These are phyloP conservation scores for Colletotrichum sp. DNA, from an alignment of 2,329 filamentous ascomycete genomes.

Conservation along the genomic window DNA sequence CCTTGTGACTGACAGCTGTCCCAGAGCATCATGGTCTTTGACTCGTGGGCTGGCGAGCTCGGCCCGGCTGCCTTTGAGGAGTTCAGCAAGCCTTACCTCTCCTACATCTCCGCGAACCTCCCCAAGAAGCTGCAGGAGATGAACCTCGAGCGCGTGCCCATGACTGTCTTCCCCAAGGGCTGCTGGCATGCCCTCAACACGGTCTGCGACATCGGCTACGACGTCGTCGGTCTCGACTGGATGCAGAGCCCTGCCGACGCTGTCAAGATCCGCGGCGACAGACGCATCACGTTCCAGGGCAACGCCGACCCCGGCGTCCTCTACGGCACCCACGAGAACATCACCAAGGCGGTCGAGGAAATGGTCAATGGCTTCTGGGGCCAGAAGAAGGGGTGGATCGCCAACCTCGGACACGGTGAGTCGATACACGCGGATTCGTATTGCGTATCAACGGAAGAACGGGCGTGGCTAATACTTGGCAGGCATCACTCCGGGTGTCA, in stretches of 20 bases:
- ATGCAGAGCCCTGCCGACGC: constrained; percentile 87
- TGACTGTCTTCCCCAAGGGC: constrained; percentile 98
- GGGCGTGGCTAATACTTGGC: neutral
- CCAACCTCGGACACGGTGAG: constrained; percentile 92
- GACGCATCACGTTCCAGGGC: constrained; percentile 83
- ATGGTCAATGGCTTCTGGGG: constrained; percentile 89
- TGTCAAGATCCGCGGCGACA: constrained; percentile 76
- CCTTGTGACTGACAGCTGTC: constrained; percentile 32
- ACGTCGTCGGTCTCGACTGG: constrained; percentile 96
- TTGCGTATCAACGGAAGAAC: neutral
- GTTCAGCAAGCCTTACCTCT: constrained; percentile 86
- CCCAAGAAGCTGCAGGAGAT: constrained; percentile 76
- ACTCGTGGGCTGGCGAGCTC: constrained; percentile 96
- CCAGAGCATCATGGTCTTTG: constrained; percentile 85
- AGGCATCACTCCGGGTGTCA: constrained; percentile 94
- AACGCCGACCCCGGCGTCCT: constrained; percentile 95
- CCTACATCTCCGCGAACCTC: constrained; percentile 81
- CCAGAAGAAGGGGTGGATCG: constrained; percentile 93
- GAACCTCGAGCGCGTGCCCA: constrained; percentile 81
- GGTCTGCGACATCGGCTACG: constrained; percentile 86
- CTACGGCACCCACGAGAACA: constrained; percentile 82
- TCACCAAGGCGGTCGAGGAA: constrained; percentile 80
- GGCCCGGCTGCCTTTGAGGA: constrained; percentile 82
- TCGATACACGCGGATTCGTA: constrained; percentile 4
- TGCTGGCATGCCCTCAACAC: constrained; percentile 94